Conservation (phyloP, 2,329 filamentous ascomycete species). For the Pseudocercospora crystallina region DNA sequence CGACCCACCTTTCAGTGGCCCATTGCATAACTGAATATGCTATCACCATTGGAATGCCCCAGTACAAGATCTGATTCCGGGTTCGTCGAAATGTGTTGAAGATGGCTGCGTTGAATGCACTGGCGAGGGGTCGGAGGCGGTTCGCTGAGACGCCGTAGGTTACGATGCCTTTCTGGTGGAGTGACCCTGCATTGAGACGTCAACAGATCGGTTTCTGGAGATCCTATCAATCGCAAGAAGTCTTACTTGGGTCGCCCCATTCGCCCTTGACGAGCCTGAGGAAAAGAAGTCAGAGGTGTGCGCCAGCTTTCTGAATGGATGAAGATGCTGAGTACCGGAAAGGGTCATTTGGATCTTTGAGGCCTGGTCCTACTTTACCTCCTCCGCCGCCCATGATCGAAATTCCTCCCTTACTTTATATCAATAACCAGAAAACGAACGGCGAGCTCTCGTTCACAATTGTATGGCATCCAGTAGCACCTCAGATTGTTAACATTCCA, state of each 20-base stretch:
- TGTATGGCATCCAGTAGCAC: too few relatives aligned
- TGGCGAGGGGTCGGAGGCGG: conserved; percentile 82
- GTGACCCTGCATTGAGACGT: conserved; percentile 39
- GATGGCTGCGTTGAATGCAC: conserved; percentile 73
- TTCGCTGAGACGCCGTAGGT: conserved; percentile 79
- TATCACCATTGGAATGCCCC: conserved; percentile 72
- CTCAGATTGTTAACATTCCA: too few relatives aligned
- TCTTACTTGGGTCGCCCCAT: conserved; percentile 11
- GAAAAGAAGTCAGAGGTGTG: too few relatives aligned
- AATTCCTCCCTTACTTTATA: too few relatives aligned
- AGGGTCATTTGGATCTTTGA: conserved; percentile 6
- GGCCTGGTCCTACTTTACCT: background rate
- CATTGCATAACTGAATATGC: conserved; percentile 85
- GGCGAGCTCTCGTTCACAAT: too few relatives aligned
- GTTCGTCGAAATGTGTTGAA: conserved; percentile 94
- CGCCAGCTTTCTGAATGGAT: background rate
- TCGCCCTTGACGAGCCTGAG: conserved; percentile 13
- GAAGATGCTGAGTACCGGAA: background rate
- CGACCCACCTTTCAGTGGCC: conserved; percentile 80
- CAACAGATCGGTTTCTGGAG: background rate
- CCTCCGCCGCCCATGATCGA: conserved; percentile 3
- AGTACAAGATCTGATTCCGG: conserved; percentile 82
- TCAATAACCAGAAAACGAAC: too few relatives aligned
- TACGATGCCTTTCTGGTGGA: conserved; percentile 59
- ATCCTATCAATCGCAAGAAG: background rate